A percentile compares a stretch with the other conserved stretches of the same genome.
Conservation (phyloP, 495 filamentous ascomycete genomes). For the Hypoxylon perforatum region DNA sequence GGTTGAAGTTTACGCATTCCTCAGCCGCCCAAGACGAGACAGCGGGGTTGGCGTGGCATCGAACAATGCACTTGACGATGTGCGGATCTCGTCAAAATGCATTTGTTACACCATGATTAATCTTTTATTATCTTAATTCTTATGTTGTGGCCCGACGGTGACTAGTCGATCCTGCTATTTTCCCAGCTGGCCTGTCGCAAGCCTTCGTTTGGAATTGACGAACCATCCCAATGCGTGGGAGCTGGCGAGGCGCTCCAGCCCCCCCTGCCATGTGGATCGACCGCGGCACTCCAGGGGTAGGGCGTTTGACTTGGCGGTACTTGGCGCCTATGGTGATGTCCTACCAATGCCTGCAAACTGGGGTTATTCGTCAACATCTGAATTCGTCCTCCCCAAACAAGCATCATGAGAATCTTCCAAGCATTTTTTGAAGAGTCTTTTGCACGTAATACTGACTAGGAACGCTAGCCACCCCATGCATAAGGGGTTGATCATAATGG, state of each 20-base stretch:
- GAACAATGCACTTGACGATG: slow-evolving; percentile 8
- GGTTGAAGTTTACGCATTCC: too few species aligned
- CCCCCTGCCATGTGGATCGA: slow-evolving; percentile 39
- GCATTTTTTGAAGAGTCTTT: slow-evolving; percentile 12
- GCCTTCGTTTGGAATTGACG: slow-evolving; percentile 31
- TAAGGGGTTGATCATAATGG: slow-evolving; percentile 36
- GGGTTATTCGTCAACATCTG: slow-evolving; percentile 23
- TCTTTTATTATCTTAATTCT: slow-evolving; percentile 7
- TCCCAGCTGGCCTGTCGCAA: slow-evolving; percentile 38
- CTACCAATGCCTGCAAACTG: slow-evolving; percentile 17
- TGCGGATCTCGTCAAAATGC: neutral
- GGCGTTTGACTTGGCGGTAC: slow-evolving; percentile 42
- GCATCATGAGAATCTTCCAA: slow-evolving; percentile 21
- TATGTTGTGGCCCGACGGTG: slow-evolving; percentile 12
- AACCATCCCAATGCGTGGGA: slow-evolving; percentile 17
- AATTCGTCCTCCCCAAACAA: slow-evolving; percentile 27
- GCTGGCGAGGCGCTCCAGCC: slow-evolving; percentile 23
- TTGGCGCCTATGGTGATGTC: slow-evolving; percentile 35
- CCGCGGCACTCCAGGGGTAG: slow-evolving; percentile 32
- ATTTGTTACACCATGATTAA: slow-evolving; percentile 8
- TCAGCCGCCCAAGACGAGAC: neutral
- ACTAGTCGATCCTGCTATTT: slow-evolving; percentile 35
- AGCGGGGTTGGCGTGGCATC: neutral
- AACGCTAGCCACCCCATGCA: slow-evolving; percentile 32
- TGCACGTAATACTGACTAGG: slow-evolving; percentile 22